phyloP scores from a whole-genome alignment of 1,284 basidiomycete species.

The Mrakiaceae sp. region DNA sequence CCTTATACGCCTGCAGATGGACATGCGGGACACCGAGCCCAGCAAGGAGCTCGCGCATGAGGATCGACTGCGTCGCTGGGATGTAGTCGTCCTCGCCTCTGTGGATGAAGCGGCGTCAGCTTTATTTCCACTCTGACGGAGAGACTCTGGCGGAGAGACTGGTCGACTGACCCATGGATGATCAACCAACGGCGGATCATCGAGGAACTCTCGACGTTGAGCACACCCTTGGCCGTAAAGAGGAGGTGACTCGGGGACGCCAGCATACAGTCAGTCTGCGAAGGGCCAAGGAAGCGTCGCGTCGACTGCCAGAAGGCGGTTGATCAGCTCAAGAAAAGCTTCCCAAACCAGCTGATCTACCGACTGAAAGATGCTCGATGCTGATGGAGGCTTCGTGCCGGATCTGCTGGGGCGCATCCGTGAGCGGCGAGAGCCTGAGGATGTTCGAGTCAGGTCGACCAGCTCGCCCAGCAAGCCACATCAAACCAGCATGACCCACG shows the following conservation, averaged over 20 bases:
- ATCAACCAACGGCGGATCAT: slow-evolving; percentile 33
- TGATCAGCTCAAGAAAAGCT: no score
- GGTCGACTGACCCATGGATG: slow-evolving; percentile 29
- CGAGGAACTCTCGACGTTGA: slow-evolving; percentile 26
- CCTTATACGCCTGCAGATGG: not conserved
- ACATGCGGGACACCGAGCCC: slow-evolving; percentile 34
- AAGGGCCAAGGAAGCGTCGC: slow-evolving; percentile 30
- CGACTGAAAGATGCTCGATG: slow-evolving; percentile 31
- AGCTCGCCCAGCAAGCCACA: not conserved
- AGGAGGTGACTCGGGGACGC: slow-evolving; percentile 36
- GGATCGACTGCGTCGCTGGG: slow-evolving; percentile 31
- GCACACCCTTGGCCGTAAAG: slow-evolving; percentile 32
- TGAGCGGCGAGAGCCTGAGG: slow-evolving; percentile 28
- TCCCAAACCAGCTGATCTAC: no score
- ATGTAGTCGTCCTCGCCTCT: slow-evolving; percentile 29
- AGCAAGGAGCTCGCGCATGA: slow-evolving; percentile 33
- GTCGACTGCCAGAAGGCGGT: slow-evolving; percentile 19
- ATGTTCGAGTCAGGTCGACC: not conserved
- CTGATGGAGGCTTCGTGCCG: slow-evolving; percentile 29
- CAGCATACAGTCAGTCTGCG: slow-evolving; percentile 32
- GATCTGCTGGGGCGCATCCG: slow-evolving; percentile 33
- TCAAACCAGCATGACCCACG: slow-evolving; percentile 17
- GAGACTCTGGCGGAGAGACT: not conserved
- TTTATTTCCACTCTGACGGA: not conserved
- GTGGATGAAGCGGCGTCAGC: not conserved